Evolutionary conservation across 1,284 basidiomycete genomes (phyloP), one percentile per base, ranked within the genome.

Genomic region (Phlebopus sp.): DNA sequence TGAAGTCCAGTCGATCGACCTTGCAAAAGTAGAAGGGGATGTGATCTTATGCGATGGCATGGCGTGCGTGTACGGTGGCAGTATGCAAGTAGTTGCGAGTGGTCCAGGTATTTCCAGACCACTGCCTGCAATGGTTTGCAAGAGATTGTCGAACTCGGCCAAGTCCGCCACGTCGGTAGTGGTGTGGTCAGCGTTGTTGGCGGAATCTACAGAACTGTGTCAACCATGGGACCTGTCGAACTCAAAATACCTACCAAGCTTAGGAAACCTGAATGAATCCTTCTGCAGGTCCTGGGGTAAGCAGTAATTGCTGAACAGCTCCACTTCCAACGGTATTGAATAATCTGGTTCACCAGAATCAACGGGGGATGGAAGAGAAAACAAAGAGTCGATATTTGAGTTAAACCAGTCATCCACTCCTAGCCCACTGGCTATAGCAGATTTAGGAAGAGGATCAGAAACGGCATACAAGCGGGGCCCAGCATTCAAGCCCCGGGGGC

Each of bases 341-440:
- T 43, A 34, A 21, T 68, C 63, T 5, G 51, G 55, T 10, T 50
- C 38, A 0, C 32, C 29, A 4, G 51, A 50, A 1, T 65, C 52
- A 6, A 63, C 63, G 1, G 56, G 50, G 37, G 51, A 57, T 1
- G 60, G 63, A 5, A 59, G 49, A 10, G 58, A 52, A 18, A 69
- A 71, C 11, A 66, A 42, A 10, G 47, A 3, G 5, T 52, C 50
- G 43, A 58, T 59, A 47, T 57, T 53, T 3, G 46, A 30, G 19
- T 54, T 51, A 30, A 67, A 55, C 66, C 64, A 68, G 37, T 64
- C 47, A 13, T 68, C 64, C 5, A 66, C 49, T 4, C 55, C 52
- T 5, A 39, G 9, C 29, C 57, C 56, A 9, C 48, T 53, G 23
- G 50, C 51, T 2, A 32, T 6, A 5, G 51, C 30, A n/a, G 47